Percentiles rank a stretch among this genome's conserved stretches.
phyloP scores from a whole-genome alignment of 306 rosid species.

The Cucumis melo region DNA sequence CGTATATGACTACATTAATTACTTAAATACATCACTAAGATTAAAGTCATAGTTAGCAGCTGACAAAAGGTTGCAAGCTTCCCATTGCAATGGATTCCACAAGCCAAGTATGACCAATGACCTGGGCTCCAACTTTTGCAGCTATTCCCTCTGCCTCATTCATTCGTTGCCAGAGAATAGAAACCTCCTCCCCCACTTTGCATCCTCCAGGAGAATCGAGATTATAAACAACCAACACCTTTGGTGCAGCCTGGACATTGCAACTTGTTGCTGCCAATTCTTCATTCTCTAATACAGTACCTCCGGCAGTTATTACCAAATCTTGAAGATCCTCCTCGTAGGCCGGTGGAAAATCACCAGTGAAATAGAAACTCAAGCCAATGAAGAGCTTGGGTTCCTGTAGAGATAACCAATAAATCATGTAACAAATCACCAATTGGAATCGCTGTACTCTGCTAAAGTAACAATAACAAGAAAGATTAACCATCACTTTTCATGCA shows the following conservation, averaged over 20 bases:
- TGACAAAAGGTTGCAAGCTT: conserved; percentile 45
- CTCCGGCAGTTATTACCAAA: conserved; percentile 60
- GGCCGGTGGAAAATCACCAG: conserved; percentile 45
- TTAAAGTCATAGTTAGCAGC: conserved; percentile 19
- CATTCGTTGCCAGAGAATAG: conserved; percentile 66
- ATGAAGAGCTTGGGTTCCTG: conserved; percentile 61
- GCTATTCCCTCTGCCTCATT: conserved; percentile 73
- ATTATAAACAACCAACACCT: conserved; percentile 54
- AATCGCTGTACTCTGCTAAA: not conserved
- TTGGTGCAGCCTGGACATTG: conserved; percentile 13
- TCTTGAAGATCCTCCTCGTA: conserved; percentile 56
- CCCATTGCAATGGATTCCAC: conserved; percentile 73
- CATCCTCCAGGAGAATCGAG: conserved; percentile 66
- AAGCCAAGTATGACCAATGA: conserved; percentile 76
- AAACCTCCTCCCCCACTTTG: conserved; percentile 73
- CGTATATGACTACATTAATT: not conserved
- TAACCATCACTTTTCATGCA: not conserved
- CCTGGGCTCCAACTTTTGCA: conserved; percentile 29
- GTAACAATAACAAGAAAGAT: not conserved
- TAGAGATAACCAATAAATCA: not conserved
- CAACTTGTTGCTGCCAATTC: conserved; percentile 22
- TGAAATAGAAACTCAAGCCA: conserved; percentile 52
- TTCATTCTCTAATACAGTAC: conserved; percentile 32
- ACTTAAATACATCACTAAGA: not conserved
- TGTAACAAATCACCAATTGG: not conserved